Percentiles rank a stretch among this genome's conserved stretches.
Conservation (phyloP, 192 early-diverging fungal species). For the Allomyces arbusculus region DNA sequence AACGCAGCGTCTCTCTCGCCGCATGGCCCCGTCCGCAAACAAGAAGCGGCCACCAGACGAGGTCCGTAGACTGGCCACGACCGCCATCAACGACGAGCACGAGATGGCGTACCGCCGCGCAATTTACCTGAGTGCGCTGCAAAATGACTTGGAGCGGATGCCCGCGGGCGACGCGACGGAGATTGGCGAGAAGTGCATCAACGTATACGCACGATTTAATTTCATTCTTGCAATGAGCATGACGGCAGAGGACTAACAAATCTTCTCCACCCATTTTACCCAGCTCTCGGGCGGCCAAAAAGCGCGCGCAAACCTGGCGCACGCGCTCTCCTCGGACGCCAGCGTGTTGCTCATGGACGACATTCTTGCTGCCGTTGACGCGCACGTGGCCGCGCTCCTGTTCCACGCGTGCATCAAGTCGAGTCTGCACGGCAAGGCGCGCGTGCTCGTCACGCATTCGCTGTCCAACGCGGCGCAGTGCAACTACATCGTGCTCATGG, state of each 20-base stretch:
- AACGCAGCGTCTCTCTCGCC: too few species aligned
- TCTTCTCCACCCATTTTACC: too few species aligned
- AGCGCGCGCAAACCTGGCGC: conserved; percentile 35
- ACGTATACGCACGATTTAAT: conserved; percentile 17
- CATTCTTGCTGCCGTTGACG: conserved; percentile 70
- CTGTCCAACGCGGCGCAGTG: conserved; percentile 34
- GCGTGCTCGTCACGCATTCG: conserved; percentile 67
- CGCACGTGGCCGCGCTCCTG: conserved; percentile 35
- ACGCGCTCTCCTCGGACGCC: conserved; percentile 48
- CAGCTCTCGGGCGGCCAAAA: conserved; percentile 77
- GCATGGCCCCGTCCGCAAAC: too few species aligned
- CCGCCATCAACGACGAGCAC: too few species aligned
- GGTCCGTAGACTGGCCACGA: too few species aligned
- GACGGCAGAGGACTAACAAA: too few species aligned
- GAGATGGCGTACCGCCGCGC: conserved; percentile 21
- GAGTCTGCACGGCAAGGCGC: conserved; percentile 42
- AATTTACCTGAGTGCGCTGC: conserved; percentile 31
- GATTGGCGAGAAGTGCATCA: conserved; percentile 46
- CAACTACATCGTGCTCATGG: conserved; percentile 23
- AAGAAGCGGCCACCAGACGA: too few species aligned
- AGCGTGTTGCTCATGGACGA: conserved; percentile 71
- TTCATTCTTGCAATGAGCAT: not conserved
- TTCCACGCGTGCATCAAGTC: conserved; percentile 53
- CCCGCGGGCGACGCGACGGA: conserved; percentile 29
- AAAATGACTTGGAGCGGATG: conserved; percentile 30